Base-by-base conservation (phyloP, 768 basidiomycete species). In the Chalciporus sphaerocephalus region DNA sequence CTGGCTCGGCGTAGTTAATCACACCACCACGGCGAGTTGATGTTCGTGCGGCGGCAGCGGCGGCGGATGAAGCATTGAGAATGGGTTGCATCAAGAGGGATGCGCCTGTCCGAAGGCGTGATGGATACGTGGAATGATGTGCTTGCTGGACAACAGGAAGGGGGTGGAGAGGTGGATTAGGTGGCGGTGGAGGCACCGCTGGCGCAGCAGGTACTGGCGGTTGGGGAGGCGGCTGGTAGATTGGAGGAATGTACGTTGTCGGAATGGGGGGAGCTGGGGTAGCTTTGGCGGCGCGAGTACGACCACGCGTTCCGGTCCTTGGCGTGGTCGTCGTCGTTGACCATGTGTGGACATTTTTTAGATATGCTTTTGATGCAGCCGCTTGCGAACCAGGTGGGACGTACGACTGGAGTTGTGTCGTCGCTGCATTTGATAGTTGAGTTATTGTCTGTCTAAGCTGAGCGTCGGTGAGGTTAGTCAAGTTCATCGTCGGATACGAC, bases 61-160 rank as follows among this genome's bases (percentile, higher is more conserved):
- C 30, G 30, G 79, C 59, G 7, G 75, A 53, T n/a, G 70, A 28
- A 1, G 62, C 67, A 27, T 72, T 65, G 10, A 80, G 56, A 55
- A 91, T 80, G 16, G 96, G 96, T 59, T 99, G 96, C 67, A 98
- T 77, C 54, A 99, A 80, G 6, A 92, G 80, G 0, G 91, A 87
- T 3, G 86, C 76, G 13, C 96, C 96, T 0, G 95, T 94, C 20
- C 88, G 83, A 41, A 98, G 70, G n/a, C 95, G 79, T 6, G 93
- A 87, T 0, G 92, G 73, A 62, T 96, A 98, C 2, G 90, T 87
- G 0, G 91, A 85, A 45, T 80, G 75, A 12, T 82, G 68, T 0
- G 87, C 93, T 61, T 97, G 95, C 0, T 76, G 65, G 0, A 67
- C 64, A 0, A 84, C 75, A 0, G 83, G 76, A 23, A 92, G 69